phyloP scores from a whole-genome alignment of 2,329 filamentous ascomycete genomes.

The Gnomoniopsis sp. region DNA sequence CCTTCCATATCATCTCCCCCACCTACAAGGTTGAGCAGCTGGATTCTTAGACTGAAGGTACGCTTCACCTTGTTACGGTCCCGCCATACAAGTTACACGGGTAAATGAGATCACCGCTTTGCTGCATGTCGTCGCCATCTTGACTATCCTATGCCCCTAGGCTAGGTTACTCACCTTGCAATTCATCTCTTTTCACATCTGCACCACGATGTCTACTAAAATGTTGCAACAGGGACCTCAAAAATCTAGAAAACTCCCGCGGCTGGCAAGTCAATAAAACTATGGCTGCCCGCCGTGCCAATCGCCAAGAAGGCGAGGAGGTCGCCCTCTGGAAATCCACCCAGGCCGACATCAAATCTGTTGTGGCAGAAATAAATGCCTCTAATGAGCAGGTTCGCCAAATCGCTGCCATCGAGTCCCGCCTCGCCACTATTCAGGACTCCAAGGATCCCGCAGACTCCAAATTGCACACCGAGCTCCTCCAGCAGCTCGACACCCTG shows the following conservation, averaged over 20 bases:
- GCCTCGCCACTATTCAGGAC: constrained; percentile 34
- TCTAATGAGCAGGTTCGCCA: constrained; percentile 35
- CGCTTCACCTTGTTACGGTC: constrained; percentile 13
- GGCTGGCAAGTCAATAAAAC: constrained; percentile 1
- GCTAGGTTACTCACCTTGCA: not conserved
- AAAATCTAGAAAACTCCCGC: constrained; percentile 15
- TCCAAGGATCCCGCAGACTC: constrained; percentile 31
- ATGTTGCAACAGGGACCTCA: constrained; percentile 10
- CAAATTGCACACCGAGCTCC: constrained; percentile 22
- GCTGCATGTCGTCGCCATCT: not conserved
- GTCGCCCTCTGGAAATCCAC: constrained; percentile 37
- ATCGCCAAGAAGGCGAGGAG: constrained; percentile 40
- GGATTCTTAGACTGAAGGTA: constrained; percentile 17
- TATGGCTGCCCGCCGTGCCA: constrained; percentile 28
- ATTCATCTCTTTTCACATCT: not conserved
- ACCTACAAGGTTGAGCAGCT: constrained; percentile 16
- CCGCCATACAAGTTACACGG: not conserved
- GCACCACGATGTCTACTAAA: not conserved
- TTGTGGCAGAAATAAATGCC: constrained; percentile 35
- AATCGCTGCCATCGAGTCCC: constrained; percentile 37
- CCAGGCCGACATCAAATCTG: constrained; percentile 33
- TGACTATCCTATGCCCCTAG: not conserved
- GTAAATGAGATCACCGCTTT: not conserved
- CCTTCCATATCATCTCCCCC: not conserved
- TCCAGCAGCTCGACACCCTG: constrained; percentile 25